Base-by-base conservation (phyloP, 306 rosid genomes). In the Trifolium pratense region DNA sequence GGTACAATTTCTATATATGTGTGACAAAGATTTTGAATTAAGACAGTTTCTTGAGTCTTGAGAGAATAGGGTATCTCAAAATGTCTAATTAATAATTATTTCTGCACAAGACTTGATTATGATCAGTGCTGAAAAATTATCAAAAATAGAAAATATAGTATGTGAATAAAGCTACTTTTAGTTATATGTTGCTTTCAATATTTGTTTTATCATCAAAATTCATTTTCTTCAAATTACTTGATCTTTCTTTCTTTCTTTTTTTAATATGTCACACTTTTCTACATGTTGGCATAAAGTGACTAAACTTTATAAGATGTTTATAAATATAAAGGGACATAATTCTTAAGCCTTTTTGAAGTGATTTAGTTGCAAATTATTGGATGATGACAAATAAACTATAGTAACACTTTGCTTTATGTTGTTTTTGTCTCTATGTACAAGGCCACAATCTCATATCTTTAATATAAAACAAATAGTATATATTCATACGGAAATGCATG, bases 221-320 rank as follows among this genome's bases (percentile, higher is more conserved):
- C 63, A 18, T 21, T 71, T 58, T 48, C 34, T 56, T 67, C 11
- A 14, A 58, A 58, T 58, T 58, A 29, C 6, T 42, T 52, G 32
- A 20, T 62, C 9, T 18, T 39, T 53, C 15, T 39, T 68, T 49
- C 62, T n/a, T n/a, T 52, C 25, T 21, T 21, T 68, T 23, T 75
- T 15, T 34, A 23, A 60, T 52, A 67, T 68, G 71, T 78, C 57
- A 72, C 31, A 52, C 46, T 72, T 74, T 68, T 52, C 59, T 36
- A 15, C 74, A 25, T 74, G 16, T 61, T 53, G 74, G 78, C 74
- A 82, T 78, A 74, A 78, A 82, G 74, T 68, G 74, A 53, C n/a
- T 78, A 46, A 21, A 75, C 73, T 74, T 78, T 78, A 48, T 46
- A 66, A 56, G 63, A 69, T 55, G 55, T 39, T 70, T 37, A 6